A percentile compares a stretch with the other conserved stretches of the same genome.
These are phyloP conservation scores for Aphanomyces stellatus DNA, from an alignment of 352 stramenopile genomes.

Conservation along the genomic window DNA sequence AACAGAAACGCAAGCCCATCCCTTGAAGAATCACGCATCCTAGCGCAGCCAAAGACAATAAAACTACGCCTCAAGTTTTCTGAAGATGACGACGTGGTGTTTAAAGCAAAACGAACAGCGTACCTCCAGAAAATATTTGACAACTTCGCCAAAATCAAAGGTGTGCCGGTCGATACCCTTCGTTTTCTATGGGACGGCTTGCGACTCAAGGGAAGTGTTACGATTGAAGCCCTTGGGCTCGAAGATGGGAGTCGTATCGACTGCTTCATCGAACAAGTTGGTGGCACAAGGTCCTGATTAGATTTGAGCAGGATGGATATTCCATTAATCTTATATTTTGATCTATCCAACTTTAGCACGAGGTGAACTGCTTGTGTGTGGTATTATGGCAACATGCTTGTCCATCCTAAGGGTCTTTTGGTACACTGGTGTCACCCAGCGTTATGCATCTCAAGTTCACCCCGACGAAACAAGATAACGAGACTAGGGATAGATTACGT, in stretches of 20 bases:
- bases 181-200: slow-evolving; percentile 1
- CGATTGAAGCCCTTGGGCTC: neutral
- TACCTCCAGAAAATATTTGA: neutral
- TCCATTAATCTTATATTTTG: too few species aligned
- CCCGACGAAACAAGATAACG: too few species aligned
- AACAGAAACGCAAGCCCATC: neutral
- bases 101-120: neutral
- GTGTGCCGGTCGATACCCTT: neutral
- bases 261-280: slow-evolving; percentile 5
- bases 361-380: too few species aligned
- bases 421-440: too few species aligned
- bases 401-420: too few species aligned
- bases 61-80: neutral
- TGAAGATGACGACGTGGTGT: slow-evolving; percentile 2
- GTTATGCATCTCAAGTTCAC: too few species aligned
- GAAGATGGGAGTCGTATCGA: slow-evolving; percentile 3
- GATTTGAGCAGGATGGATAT: too few species aligned
- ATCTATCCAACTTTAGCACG: too few species aligned
- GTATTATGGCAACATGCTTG: too few species aligned
- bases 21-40: neutral
- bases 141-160: slow-evolving; percentile 7
- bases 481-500: too few species aligned
- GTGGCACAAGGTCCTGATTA: too few species aligned
- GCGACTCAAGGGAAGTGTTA: neutral
- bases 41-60: neutral